Evolutionary conservation across 805 yeast species (phyloP).

Genomic region (Pichia sporocuriosa): DNA sequence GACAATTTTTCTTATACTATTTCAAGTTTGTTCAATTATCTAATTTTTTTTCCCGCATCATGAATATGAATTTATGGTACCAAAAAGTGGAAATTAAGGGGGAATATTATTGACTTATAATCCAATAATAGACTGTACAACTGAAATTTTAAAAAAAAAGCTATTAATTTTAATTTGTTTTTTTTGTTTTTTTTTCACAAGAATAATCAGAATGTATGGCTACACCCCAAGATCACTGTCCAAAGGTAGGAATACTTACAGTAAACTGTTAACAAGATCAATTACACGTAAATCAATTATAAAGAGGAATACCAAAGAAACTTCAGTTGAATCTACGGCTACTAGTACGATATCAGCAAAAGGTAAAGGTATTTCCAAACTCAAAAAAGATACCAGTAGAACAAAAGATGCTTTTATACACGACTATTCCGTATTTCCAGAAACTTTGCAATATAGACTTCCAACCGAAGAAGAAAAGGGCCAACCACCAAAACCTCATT

Average conservation of each 20-base stretch:
- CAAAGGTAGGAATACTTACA: too few species aligned
- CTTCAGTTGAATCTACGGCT: conserved; percentile 3
- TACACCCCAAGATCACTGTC: too few species aligned
- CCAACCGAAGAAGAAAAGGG: conserved; percentile 21
- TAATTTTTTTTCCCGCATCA: background rate
- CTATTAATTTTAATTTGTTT: too few species aligned
- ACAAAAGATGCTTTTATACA: conserved; percentile 23
- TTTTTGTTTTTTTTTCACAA: too few species aligned
- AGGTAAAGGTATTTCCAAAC: conserved; percentile 12
- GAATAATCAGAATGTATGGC: too few species aligned
- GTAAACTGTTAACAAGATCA: background rate
- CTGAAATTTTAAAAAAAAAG: too few species aligned
- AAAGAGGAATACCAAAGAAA: conserved; percentile 3
- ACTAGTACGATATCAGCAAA: conserved; percentile 5
- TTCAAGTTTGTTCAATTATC: too few species aligned
- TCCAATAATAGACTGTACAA: too few species aligned
- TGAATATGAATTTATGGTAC: background rate
- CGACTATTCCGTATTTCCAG: conserved; percentile 30
- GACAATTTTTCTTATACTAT: too few species aligned
- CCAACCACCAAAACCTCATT: conserved; percentile 17
- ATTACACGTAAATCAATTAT: conserved; percentile 12
- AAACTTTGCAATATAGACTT: conserved; percentile 25
- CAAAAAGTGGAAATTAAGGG: too few species aligned
- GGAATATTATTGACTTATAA: too few species aligned
- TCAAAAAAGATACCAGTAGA: conserved; percentile 11